Percentiles rank a stretch among this genome's conserved stretches.
phyloP scores from a whole-genome alignment of 2,329 filamentous ascomycete genomes.

The Colletotrichum incanum region DNA sequence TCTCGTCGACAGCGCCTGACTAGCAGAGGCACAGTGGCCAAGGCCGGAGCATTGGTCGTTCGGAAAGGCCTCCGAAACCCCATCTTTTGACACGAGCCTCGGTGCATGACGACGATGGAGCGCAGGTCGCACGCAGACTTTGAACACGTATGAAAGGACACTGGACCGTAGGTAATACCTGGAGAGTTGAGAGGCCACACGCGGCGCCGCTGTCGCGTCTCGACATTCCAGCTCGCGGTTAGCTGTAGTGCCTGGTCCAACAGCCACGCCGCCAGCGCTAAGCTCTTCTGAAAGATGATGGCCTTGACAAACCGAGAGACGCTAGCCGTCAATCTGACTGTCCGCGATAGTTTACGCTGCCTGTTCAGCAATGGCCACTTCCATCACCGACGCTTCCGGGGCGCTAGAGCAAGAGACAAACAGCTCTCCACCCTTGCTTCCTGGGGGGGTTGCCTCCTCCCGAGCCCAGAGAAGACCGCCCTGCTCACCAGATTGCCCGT shows the following conservation, averaged over 20 bases:
- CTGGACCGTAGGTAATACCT: not conserved
- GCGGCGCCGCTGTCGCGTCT: slow-evolving; percentile 12
- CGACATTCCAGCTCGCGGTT: slow-evolving; percentile 10
- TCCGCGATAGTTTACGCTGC: slow-evolving; percentile 14
- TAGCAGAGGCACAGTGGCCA: slow-evolving; percentile 1
- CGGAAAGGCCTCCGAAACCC: slow-evolving; percentile 24
- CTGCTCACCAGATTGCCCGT: slow-evolving; percentile 11
- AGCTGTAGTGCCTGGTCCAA: slow-evolving; percentile 14
- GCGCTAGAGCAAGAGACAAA: slow-evolving; percentile 7
- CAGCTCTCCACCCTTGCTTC: slow-evolving; percentile 6
- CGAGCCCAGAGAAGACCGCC: slow-evolving; percentile 2
- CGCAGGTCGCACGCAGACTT: not conserved
- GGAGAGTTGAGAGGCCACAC: slow-evolving; percentile 14
- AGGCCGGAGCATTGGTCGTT: slow-evolving; percentile 1
- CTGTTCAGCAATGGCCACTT: slow-evolving; percentile 9
- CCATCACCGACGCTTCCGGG: slow-evolving; percentile 37
- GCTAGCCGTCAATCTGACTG: slow-evolving; percentile 18
- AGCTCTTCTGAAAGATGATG: not conserved
- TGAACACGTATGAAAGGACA: not conserved
- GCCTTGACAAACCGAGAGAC: not conserved
- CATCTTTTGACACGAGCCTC: slow-evolving; percentile 24
- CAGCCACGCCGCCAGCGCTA: slow-evolving; percentile 22
- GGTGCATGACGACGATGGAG: slow-evolving; percentile 9
- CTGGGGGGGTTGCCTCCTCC: slow-evolving; percentile 5
- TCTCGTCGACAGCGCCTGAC: slow-evolving; percentile 33